These are phyloP conservation scores for Cynara cardunculus DNA, from an alignment of 129 eudicot species.

Conservation along the genomic window DNA sequence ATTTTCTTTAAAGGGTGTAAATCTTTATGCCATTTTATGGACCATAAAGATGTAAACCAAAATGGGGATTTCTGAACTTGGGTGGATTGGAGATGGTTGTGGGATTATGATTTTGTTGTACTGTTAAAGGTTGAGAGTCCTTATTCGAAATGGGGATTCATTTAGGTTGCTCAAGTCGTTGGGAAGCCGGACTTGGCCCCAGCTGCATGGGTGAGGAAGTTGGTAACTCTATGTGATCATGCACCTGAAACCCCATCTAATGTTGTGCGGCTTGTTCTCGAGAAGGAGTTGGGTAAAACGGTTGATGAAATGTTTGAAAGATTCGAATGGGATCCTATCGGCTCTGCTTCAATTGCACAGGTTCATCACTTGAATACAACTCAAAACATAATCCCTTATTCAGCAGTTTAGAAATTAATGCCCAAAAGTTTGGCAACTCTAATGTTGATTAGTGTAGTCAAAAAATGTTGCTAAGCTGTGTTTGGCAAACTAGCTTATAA, in stretches of 20 bases:
- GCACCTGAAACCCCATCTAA: constrained; percentile 76
- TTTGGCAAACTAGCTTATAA: neutral
- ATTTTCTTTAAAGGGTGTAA: neutral
- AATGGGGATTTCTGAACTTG: neutral
- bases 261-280: constrained; percentile 56
- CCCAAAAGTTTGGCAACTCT: neutral
- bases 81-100: neutral
- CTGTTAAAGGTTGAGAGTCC: neutral
- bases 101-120: neutral
- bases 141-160: constrained; percentile 11
- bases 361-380: constrained; percentile 26
- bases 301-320: constrained; percentile 70
- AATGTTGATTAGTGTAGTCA: neutral
- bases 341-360: constrained; percentile 99
- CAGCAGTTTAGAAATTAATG: neutral
- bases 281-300: constrained; percentile 74
- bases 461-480: neutral
- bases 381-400: constrained; percentile 2
- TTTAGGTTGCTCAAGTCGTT: constrained; percentile 80
- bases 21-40: constrained; percentile 16
- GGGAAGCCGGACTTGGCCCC: constrained; percentile 99
- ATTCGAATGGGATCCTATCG: constrained; percentile 76
- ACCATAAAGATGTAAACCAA: neutral
- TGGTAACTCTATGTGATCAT: constrained; percentile 89
- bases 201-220: constrained; percentile 88